Conservation (phyloP, 1,139 yeast genomes). For the Lodderomyces parapsilosis region DNA sequence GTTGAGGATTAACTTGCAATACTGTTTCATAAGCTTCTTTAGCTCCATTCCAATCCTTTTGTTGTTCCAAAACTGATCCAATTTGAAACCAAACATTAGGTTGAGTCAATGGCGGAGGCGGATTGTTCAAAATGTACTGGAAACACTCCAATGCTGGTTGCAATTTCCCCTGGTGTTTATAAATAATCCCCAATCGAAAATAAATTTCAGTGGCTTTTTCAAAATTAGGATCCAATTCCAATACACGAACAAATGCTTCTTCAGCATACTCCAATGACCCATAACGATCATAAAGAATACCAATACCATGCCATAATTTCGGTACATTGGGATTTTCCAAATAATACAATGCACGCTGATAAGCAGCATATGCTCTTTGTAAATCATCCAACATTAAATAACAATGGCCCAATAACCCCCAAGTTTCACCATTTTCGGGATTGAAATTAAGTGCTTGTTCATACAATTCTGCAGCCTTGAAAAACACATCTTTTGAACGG, state of each 20-base stretch:
- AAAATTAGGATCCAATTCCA: slow-evolving; percentile 92
- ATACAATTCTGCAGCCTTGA: slow-evolving; percentile 90
- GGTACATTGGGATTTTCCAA: slow-evolving; percentile 94
- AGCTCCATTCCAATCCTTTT: slow-evolving; percentile 88
- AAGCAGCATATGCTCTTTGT: slow-evolving; percentile 93
- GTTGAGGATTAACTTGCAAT: slow-evolving; percentile 83
- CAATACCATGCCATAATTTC: slow-evolving; percentile 97
- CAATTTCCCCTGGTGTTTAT: slow-evolving; percentile 89
- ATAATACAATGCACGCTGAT: slow-evolving; percentile 91
- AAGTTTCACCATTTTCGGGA: slow-evolving; percentile 91
- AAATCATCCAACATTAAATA: slow-evolving; percentile 94
- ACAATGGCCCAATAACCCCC: slow-evolving; percentile 98
- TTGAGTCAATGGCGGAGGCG: slow-evolving; percentile 94
- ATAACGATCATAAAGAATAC: slow-evolving; percentile 90
- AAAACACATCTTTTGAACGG: slow-evolving; percentile 84
- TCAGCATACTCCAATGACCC: slow-evolving; percentile 97
- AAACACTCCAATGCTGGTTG: slow-evolving; percentile 90
- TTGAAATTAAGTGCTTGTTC: slow-evolving; percentile 80
- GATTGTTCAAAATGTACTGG: slow-evolving; percentile 83
- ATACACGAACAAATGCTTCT: slow-evolving; percentile 93
- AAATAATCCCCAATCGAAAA: slow-evolving; percentile 94
- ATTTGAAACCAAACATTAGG: slow-evolving; percentile 99
- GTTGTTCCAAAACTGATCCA: slow-evolving; percentile 93
- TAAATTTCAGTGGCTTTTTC: slow-evolving; percentile 96
- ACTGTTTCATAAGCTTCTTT: slow-evolving; percentile 95